Percentiles rank a stretch among this genome's conserved stretches.
These are phyloP conservation scores for Rhizopogon sp. DNA, from an alignment of 768 basidiomycete species.

Conservation along the genomic window DNA sequence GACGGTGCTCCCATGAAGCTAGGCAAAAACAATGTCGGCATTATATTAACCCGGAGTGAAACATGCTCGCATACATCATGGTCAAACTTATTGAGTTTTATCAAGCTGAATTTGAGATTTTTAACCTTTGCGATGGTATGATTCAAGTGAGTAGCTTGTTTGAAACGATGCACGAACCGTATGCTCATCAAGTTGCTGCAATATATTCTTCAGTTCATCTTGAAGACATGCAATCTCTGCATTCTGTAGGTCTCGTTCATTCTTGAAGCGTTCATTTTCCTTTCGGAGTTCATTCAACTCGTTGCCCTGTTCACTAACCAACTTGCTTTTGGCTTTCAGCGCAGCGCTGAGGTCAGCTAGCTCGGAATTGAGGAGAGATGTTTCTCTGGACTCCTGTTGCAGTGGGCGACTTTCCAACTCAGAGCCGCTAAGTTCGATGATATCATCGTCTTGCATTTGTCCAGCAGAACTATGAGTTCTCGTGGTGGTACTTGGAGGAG, in stretches of 20 bases:
- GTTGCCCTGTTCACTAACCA: not conserved
- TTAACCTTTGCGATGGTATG: not conserved
- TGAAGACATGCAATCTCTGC: conserved; percentile 2
- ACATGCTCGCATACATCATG: not conserved
- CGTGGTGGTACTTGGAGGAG: not conserved
- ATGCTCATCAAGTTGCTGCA: not conserved
- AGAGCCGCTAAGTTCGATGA: not conserved
- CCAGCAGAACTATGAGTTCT: not conserved
- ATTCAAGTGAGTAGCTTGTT: not conserved
- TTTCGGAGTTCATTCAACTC: not conserved
- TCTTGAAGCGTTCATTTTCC: not conserved
- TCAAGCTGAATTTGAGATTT: not conserved
- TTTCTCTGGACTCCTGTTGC: not conserved
- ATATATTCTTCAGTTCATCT: not conserved
- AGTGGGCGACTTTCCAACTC: not conserved
- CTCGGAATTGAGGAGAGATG: not conserved
- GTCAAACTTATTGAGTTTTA: not conserved
- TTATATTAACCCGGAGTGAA: not conserved
- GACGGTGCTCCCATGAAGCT: not conserved
- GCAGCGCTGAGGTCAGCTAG: not conserved
- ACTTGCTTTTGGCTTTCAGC: not conserved
- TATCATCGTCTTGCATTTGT: not conserved
- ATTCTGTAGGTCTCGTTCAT: not conserved
- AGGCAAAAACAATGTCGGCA: not conserved
- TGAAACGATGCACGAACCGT: not conserved